Conservation (phyloP, 208 protist genomes). For the Crithidia bombi region DNA sequence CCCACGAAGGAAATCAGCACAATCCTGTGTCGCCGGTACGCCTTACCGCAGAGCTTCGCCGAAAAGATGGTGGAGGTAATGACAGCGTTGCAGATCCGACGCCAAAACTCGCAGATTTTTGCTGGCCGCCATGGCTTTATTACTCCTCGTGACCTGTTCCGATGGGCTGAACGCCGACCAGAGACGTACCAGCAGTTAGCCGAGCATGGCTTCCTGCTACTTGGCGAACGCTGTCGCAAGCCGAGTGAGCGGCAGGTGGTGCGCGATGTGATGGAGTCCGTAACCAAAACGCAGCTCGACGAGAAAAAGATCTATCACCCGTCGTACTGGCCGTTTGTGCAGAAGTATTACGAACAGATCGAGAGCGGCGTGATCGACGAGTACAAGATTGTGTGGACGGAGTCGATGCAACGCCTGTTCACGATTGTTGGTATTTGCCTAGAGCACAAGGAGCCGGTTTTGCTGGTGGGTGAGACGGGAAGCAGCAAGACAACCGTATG, state of each 20-base stretch:
- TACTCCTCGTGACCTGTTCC: slow-evolving; percentile 99
- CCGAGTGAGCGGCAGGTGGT: slow-evolving; percentile 95
- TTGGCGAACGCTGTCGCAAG: slow-evolving; percentile 98
- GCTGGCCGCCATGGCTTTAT: slow-evolving; percentile 99
- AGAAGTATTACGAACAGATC: slow-evolving; percentile 67
- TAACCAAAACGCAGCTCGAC: slow-evolving; percentile 73
- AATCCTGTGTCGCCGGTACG: slow-evolving; percentile 97
- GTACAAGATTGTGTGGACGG: slow-evolving; percentile 97
- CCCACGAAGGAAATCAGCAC: slow-evolving; percentile 96
- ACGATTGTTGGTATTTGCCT: slow-evolving; percentile 96
- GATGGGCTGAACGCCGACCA: slow-evolving; percentile 97
- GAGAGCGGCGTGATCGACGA: slow-evolving; percentile 74
- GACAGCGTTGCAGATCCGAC: slow-evolving; percentile 94
- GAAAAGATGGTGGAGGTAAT: slow-evolving; percentile 96
- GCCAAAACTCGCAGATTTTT: slow-evolving; percentile 97
- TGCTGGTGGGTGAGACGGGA: slow-evolving; percentile 99
- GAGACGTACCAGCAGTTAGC: slow-evolving; percentile 94
- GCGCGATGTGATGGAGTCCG: slow-evolving; percentile 88
- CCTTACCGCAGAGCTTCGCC: slow-evolving; percentile 92
- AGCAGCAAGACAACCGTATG: slow-evolving; percentile 99
- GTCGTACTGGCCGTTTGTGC: slow-evolving; percentile 85
- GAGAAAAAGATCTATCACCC: slow-evolving; percentile 77
- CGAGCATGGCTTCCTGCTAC: slow-evolving; percentile 97
- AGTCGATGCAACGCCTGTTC: slow-evolving; percentile 96
- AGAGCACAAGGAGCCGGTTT: slow-evolving; percentile 94